These are phyloP conservation scores for Ophiostoma australiae DNA, from an alignment of 2,329 filamentous ascomycete genomes.

Conservation along the genomic window DNA sequence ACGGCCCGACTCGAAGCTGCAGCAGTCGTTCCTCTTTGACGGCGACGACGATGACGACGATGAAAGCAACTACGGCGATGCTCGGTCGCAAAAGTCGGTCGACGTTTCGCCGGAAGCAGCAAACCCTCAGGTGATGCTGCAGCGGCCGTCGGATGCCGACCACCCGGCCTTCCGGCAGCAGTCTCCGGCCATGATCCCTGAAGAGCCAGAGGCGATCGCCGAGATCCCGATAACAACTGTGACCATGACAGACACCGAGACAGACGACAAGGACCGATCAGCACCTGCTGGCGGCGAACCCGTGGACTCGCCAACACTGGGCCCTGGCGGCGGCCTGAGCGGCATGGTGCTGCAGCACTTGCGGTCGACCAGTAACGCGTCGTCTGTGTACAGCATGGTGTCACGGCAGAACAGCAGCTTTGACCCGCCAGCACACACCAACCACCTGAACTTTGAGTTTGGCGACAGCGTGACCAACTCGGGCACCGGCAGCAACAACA, in stretches of 20 bases:
- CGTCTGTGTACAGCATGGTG: constrained; percentile 62
- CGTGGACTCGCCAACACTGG: constrained; percentile 73
- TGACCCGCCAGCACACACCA: neutral
- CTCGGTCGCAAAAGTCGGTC: neutral
- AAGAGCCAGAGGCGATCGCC: neutral
- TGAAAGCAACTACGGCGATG: neutral
- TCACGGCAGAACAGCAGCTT: constrained; percentile 13
- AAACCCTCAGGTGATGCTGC: constrained; percentile 38
- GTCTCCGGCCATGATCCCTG: constrained; percentile 25
- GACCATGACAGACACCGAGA: neutral
- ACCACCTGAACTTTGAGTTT: neutral
- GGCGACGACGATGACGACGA: constrained; percentile 40
- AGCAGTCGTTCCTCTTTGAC: constrained; percentile 39
- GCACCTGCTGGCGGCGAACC: constrained; percentile 27
- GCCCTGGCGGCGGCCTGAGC: constrained; percentile 65
- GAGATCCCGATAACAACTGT: constrained; percentile 16
- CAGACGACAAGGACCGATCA: neutral
- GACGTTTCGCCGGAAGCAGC: constrained; percentile 8
- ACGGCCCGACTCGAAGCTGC: constrained; percentile 41
- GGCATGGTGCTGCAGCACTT: constrained; percentile 81
- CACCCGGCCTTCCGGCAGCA: constrained; percentile 52
- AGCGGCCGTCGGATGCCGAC: constrained; percentile 49
- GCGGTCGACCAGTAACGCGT: constrained; percentile 72
- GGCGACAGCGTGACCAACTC: neutral
- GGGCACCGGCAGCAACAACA: constrained; percentile 21